Percentiles rank a stretch among this genome's conserved stretches.
phyloP scores from a whole-genome alignment of 2,329 filamentous ascomycete genomes.

The Pyricularia pennisetigena region DNA sequence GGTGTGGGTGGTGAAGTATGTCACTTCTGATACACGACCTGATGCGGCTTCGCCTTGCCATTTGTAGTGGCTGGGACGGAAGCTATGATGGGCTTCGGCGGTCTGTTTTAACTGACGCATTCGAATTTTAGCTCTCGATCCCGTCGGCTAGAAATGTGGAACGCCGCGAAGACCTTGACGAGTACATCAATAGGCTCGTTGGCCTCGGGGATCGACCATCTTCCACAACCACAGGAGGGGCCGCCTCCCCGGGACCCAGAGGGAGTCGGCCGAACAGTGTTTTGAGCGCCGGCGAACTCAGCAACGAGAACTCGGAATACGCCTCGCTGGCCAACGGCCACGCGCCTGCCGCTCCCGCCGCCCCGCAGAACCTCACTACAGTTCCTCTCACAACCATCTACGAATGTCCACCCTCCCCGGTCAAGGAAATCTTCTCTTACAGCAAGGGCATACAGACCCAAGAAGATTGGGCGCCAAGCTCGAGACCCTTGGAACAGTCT shows the following conservation, averaged over 20 bases:
- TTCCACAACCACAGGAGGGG: slow-evolving; percentile 48
- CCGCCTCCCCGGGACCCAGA: slow-evolving; percentile 55
- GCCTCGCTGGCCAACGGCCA: slow-evolving; percentile 32
- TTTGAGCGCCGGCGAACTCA: slow-evolving; percentile 70
- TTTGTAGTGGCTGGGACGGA: background rate
- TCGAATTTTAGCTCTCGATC: background rate
- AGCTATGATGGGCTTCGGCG: background rate
- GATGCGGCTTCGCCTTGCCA: background rate
- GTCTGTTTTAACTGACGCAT: background rate
- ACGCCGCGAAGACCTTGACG: slow-evolving; percentile 65
- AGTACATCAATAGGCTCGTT: slow-evolving; percentile 74
- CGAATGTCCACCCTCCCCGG: slow-evolving; percentile 67
- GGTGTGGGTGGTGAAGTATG: background rate
- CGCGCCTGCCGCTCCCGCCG: slow-evolving; percentile 24
- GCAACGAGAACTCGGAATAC: slow-evolving; percentile 60
- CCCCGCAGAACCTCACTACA: slow-evolving; percentile 62
- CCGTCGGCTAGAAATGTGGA: background rate
- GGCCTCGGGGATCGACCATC: slow-evolving; percentile 54
- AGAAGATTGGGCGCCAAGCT: slow-evolving; percentile 56
- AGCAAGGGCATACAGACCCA: slow-evolving; percentile 94
- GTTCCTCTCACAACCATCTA: slow-evolving; percentile 67
- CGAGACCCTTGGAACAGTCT: slow-evolving; percentile 42
- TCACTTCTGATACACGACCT: background rate
- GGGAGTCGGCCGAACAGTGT: slow-evolving; percentile 81
- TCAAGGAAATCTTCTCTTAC: slow-evolving; percentile 85